A percentile compares a stretch with the other conserved stretches of the same genome.
Conservation (phyloP, 208 protist species). For the Crithidia thermophila region DNA sequence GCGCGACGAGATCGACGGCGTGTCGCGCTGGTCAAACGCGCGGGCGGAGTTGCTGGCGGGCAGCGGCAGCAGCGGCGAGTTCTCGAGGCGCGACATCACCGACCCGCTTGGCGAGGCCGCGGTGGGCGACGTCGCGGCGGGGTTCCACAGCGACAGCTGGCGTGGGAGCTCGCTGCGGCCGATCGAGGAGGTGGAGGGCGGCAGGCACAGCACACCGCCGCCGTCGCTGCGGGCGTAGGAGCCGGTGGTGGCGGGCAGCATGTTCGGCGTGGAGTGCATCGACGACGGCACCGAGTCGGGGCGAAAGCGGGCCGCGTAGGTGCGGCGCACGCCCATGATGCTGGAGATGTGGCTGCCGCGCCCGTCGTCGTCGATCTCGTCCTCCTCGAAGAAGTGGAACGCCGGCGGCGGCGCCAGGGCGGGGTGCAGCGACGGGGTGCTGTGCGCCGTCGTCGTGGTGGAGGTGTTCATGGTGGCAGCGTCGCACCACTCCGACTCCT, state of each 20-base stretch:
- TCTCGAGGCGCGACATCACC: conserved; percentile 12
- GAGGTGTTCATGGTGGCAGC: conserved; percentile 26
- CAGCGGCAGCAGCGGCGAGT: conserved; percentile 20
- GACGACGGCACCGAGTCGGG: conserved; percentile 31
- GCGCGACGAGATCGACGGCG: background rate
- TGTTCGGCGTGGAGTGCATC: conserved; percentile 32
- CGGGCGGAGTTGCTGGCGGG: background rate
- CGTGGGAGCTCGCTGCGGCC: conserved; percentile 15
- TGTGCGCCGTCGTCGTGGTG: conserved; percentile 25
- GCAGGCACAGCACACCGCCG: conserved; percentile 26
- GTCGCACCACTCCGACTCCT: conserved; percentile 34
- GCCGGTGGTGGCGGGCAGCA: conserved; percentile 18
- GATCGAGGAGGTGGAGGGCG: conserved; percentile 22
- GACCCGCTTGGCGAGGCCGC: conserved; percentile 2
- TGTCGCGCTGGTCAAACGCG: conserved; percentile 5
- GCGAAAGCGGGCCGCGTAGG: conserved; percentile 23
- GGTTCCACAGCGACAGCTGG: background rate
- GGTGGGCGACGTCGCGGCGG: background rate
- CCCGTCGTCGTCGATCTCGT: conserved; percentile 29
- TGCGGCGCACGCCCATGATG: conserved; percentile 19
- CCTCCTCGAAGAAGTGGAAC: conserved; percentile 33
- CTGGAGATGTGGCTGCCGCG: conserved; percentile 9
- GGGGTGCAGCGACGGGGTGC: conserved; percentile 33
- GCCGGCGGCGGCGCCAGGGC: conserved; percentile 22
- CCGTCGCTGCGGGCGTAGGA: conserved; percentile 33